Base-by-base conservation (phyloP, 345 rosid species). In the Lagerstroemia speciosa region DNA sequence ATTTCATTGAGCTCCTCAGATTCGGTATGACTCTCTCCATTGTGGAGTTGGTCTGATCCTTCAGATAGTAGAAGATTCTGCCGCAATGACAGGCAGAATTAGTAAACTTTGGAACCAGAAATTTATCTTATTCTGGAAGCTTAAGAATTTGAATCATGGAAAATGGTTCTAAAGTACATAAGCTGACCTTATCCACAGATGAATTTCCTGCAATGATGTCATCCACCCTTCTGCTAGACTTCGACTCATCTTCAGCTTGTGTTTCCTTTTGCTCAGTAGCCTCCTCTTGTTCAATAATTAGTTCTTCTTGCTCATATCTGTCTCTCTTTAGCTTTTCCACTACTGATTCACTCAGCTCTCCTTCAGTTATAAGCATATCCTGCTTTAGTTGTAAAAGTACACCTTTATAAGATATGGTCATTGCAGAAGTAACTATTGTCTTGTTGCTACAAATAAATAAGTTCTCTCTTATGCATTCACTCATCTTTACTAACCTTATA, bases 401-500 rank as follows among this genome's bases (percentile, higher is more conserved):
- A 24, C 24, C 24, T 2, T 19, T 48, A 22, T 19, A 8, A 7
- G 24, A 9, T 19, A 5, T 20, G n/a, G 24, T 19, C 17, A 3
- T 22, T 22, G 12, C 65, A 6, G 31, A 62, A 38, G 37, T n/a
- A 24, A 12, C 38, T 33, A 52, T 58, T 43, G 27, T 66, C 41
- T 50, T 8, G 41, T 53, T 37, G 70, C 33, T 30, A 38, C 43
- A 5, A 38, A 7, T 38, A 38, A 38, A 38, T 38, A 8, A 1
- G 43, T 60, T 64, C 67, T 64, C 60, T 19, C 64, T 31, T 27
- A 33, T 38, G 22, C 31, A 46, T 11, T 46, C 40, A 52, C 68
- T 32, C 37, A 45, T 34, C 58, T 58, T 34, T 55, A 64, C 61
- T 46, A 66, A 45, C 70, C 67, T 66, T 67, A 26, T 34, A 14